Conservation (phyloP, 2,329 filamentous ascomycete genomes). For the Fusarium napiforme region DNA sequence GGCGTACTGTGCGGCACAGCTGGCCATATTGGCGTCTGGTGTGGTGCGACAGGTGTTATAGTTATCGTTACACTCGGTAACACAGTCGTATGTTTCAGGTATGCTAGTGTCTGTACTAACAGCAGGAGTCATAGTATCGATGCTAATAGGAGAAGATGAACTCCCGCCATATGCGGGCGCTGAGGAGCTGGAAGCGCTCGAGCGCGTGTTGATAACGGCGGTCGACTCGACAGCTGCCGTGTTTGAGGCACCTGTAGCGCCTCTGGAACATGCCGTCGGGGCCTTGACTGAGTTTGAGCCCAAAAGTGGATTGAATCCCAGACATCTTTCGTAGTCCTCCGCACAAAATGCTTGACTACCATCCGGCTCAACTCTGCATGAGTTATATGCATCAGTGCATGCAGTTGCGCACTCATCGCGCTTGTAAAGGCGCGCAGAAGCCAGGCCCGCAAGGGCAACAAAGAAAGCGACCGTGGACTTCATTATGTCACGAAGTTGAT, state of each 20-base stretch:
- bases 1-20: conserved; percentile 4
- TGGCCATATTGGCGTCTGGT: not conserved
- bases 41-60: conserved; percentile 5
- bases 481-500: not conserved
- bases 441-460: not conserved
- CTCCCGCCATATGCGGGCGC: not conserved
- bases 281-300: not conserved
- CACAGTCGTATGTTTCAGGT: conserved; percentile 12
- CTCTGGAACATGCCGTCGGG: not conserved
- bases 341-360: conserved; percentile 1
- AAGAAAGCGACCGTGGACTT: not conserved
- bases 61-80: not conserved
- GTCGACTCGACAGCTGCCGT: not conserved
- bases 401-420: not conserved
- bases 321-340: not conserved
- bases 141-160: not conserved
- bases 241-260: not conserved
- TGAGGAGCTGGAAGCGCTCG: not conserved
- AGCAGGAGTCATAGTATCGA: not conserved
- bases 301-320: not conserved
- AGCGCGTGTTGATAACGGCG: not conserved
- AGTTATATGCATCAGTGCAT: not conserved
- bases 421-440: not conserved
- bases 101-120: not conserved
- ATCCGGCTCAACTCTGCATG: not conserved